phyloP scores from a whole-genome alignment of 2,329 filamentous ascomycete genomes.

The Fusarium nisikadoi region DNA sequence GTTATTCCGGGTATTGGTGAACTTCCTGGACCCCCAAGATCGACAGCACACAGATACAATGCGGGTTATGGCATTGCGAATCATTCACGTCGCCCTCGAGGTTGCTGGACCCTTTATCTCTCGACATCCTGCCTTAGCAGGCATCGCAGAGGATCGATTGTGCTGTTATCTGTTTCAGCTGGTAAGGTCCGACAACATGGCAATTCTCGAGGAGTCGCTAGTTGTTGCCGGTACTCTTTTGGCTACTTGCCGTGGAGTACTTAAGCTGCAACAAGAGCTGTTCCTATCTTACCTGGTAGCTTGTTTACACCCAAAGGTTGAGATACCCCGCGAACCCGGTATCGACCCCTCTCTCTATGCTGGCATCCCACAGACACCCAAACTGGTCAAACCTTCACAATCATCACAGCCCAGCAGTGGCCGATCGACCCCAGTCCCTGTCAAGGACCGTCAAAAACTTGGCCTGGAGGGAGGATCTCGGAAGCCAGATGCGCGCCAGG shows the following conservation, averaged over 20 bases:
- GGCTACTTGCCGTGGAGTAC: slow-evolving; percentile 86
- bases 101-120: slow-evolving; percentile 96
- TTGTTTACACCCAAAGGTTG: slow-evolving; percentile 91
- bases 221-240: slow-evolving; percentile 91
- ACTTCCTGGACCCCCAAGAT: slow-evolving; percentile 93
- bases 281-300: slow-evolving; percentile 95
- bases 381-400: slow-evolving; percentile 78
- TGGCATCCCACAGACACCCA: slow-evolving; percentile 91
- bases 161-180: slow-evolving; percentile 97
- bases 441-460: slow-evolving; percentile 91
- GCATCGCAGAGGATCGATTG: slow-evolving; percentile 89
- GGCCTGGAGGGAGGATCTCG: slow-evolving; percentile 91
- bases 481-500: slow-evolving; percentile 94
- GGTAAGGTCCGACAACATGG: slow-evolving; percentile 95
- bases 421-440: slow-evolving; percentile 86
- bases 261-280: slow-evolving; percentile 96
- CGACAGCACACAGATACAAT: slow-evolving; percentile 92
- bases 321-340: slow-evolving; percentile 88
- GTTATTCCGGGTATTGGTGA: slow-evolving; percentile 91
- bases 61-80: slow-evolving; percentile 95
- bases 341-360: slow-evolving; percentile 94
- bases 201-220: slow-evolving; percentile 90
- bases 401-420: slow-evolving; percentile 80
- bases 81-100: slow-evolving; percentile 96
- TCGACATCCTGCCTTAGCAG: slow-evolving; percentile 87